Base-by-base conservation (phyloP, 176 grass and related monocot species). In the Typha latifolia region DNA sequence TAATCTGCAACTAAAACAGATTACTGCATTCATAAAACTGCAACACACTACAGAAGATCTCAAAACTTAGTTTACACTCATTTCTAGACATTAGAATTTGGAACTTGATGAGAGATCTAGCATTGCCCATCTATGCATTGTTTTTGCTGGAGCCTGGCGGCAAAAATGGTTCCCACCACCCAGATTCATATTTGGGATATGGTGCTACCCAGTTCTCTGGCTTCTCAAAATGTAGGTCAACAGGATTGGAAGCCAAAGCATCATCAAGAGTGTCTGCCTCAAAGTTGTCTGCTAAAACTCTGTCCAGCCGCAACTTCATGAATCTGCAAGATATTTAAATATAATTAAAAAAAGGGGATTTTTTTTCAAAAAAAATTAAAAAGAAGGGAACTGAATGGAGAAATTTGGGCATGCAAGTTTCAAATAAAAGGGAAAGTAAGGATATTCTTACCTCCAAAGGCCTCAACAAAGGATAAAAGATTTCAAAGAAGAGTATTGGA, bases 151-250 rank as follows among this genome's bases (percentile, higher is more conserved):
- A 84, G 49, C 55, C 72, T n/a, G 86, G 70, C 49, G 89, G 86
- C 67, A 99, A 81, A 74, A 93, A 99, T 6, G 84, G 83, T 29
- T 90, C 79, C 95, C 89, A 99, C 95, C 95, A 94, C 21, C 95
- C 95, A 53, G 69, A 94, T 50, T 94, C 86, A 19, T 94, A 94
- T 79, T 99, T 99, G 12, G 83, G 78, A 61, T 99, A 94, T 14
- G 95, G 95, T 61, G 95, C 89, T 34, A 71, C 87, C 95, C 95
- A 93, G 67, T 84, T 90, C 4, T 86, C 77, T 61, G 86, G 89
- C 24, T 90, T 83, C 3, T 90, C 84, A 70, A 99, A 99, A 51
- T 90, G 69, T 62, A 99, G 70, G 23, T 99, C 86, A 12, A 66
- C 78, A 12, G 89, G 83, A 53, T 83, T 90, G 74, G 68, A 87